phyloP scores from a whole-genome alignment of 2,329 filamentous ascomycete species.

The Emmonsiellopsis sp. region DNA sequence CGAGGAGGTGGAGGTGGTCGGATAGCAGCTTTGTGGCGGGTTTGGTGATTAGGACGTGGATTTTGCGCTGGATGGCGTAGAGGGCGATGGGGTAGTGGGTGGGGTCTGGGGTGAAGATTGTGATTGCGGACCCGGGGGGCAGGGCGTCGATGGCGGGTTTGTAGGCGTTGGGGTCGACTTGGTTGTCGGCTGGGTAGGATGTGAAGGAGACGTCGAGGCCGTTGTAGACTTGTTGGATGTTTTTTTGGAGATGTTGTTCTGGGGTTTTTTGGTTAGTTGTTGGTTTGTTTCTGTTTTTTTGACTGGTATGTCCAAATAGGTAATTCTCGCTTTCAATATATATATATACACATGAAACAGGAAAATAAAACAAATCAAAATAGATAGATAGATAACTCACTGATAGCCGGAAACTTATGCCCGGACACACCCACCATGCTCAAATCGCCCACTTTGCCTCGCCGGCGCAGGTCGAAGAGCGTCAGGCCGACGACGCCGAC shows the following conservation, averaged over 20 bases:
- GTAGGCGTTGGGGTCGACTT: constrained; percentile 65
- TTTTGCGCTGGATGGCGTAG: constrained; percentile 78
- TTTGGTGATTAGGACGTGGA: constrained; percentile 91
- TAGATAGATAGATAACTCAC: constrained; percentile 41
- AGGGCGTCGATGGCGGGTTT: constrained; percentile 81
- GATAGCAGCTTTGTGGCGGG: constrained; percentile 77
- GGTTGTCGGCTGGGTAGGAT: constrained; percentile 69
- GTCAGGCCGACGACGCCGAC: constrained; percentile 87
- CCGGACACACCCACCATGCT: constrained; percentile 88
- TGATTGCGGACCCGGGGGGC: constrained; percentile 75
- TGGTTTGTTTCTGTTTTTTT: neutral
- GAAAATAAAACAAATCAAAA: neutral
- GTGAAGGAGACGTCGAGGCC: constrained; percentile 76
- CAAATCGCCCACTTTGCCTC: constrained; percentile 78
- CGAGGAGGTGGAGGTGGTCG: constrained; percentile 69
- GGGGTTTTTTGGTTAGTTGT: constrained; percentile 1
- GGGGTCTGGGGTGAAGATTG: constrained; percentile 90
- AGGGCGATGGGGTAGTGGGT: constrained; percentile 88
- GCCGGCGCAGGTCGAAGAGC: constrained; percentile 76
- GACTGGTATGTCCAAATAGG: too few species aligned
- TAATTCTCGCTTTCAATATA: too few species aligned
- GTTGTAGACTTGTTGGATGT: constrained; percentile 84
- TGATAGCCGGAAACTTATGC: constrained; percentile 82
- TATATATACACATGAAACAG: too few species aligned
- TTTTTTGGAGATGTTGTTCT: constrained; percentile 77